Evolutionary conservation across 202 grass and related monocot genomes (phyloP).

Genomic region (Elaeis oleifera): DNA sequence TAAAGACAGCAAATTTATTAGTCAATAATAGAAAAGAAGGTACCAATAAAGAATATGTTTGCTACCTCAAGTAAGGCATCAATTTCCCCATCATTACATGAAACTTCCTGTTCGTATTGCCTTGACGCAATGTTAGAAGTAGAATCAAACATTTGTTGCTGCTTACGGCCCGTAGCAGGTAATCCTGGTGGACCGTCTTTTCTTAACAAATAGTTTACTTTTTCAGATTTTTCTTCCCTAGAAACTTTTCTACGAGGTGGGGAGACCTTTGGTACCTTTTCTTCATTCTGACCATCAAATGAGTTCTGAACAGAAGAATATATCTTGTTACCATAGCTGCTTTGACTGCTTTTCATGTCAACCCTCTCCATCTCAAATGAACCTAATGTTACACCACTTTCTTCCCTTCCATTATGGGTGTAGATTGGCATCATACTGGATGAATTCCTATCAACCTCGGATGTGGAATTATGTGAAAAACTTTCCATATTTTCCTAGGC

Average conservation of each 20-base stretch:
- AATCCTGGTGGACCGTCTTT: slow-evolving; percentile 12
- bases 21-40: not conserved
- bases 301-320: slow-evolving; percentile 22
- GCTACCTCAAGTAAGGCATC: slow-evolving; percentile 30
- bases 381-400: slow-evolving; percentile 27
- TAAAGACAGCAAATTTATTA: not conserved
- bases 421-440: slow-evolving; percentile 68
- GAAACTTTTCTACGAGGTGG: slow-evolving; percentile 21
- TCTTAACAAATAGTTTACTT: slow-evolving; percentile 11
- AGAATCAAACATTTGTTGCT: slow-evolving; percentile 18
- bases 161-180: not conserved
- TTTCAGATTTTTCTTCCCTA: slow-evolving; percentile 20
- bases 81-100: slow-evolving; percentile 3
- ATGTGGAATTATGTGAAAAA: slow-evolving; percentile 44
- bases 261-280: slow-evolving; percentile 19
- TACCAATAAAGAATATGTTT: not conserved
- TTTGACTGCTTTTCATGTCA: slow-evolving; percentile 46
- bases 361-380: slow-evolving; percentile 56
- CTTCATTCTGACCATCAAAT: slow-evolving; percentile 15
- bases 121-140: not conserved
- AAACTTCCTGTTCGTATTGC: slow-evolving; percentile 23
- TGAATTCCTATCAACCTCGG: slow-evolving; percentile 55
- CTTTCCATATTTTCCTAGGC: slow-evolving; percentile 46
- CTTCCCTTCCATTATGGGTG: slow-evolving; percentile 42
- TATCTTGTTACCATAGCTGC: slow-evolving; percentile 23